phyloP scores from a whole-genome alignment of 176 grass and related monocot genomes.

The Canna indica region DNA sequence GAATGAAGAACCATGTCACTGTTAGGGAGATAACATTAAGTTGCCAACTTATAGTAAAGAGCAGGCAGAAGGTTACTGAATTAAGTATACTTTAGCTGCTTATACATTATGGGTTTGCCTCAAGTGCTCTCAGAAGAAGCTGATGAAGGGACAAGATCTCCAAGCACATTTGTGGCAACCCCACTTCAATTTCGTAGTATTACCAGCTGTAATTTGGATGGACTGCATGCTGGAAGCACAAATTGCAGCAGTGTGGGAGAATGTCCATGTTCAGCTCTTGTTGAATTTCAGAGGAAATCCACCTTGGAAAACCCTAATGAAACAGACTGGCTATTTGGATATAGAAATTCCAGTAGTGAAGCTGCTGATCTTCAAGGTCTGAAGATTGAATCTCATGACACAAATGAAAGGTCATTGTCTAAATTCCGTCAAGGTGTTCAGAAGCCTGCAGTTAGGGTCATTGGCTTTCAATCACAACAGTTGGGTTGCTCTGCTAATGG shows the following conservation, averaged over 20 bases:
- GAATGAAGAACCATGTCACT: not conserved
- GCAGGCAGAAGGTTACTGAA: not conserved
- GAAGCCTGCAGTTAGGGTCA: constrained; percentile 44
- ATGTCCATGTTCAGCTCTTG: constrained; percentile 24
- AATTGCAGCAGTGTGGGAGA: constrained; percentile 10
- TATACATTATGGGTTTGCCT: constrained; percentile 58
- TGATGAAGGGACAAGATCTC: constrained; percentile 33
- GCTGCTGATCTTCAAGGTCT: constrained; percentile 28
- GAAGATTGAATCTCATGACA: constrained; percentile 36
- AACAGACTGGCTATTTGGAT: constrained; percentile 23
- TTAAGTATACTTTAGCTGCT: not conserved
- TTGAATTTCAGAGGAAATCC: constrained; percentile 40
- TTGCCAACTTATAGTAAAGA: not conserved
- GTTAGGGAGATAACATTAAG: not conserved
- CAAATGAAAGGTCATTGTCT: constrained; percentile 28
- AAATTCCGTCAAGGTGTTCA: constrained; percentile 30
- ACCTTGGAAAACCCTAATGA: constrained; percentile 20
- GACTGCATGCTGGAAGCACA: constrained; percentile 24
- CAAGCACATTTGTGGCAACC: constrained; percentile 32
- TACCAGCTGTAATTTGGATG: constrained; percentile 24
- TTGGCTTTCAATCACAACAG: constrained; percentile 67
- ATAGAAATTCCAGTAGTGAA: constrained; percentile 19
- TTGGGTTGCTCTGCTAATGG: constrained; percentile 1
- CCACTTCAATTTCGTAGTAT: constrained; percentile 18
- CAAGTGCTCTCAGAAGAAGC: constrained; percentile 32